These are phyloP conservation scores for Talaromyces sp. DNA, from an alignment of 2,329 filamentous ascomycete species.

Conservation along the genomic window DNA sequence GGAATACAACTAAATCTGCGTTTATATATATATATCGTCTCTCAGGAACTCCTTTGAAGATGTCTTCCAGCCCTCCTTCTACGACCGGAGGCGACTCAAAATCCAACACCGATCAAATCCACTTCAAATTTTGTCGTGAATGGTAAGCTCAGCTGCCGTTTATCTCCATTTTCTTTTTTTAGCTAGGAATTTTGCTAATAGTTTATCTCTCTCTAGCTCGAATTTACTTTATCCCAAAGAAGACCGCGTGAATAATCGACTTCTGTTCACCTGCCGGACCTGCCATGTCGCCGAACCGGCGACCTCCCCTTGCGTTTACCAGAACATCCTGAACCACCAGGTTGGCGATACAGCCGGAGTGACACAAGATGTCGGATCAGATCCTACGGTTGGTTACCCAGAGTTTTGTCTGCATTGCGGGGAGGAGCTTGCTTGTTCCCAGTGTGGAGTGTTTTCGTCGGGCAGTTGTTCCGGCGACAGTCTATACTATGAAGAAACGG, in stretches of 20 bases:
- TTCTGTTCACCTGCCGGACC: slow-evolving; percentile 94
- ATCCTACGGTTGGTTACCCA: slow-evolving; percentile 89
- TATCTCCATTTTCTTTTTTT: neutral
- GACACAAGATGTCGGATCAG: slow-evolving; percentile 92
- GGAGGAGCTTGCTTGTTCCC: slow-evolving; percentile 51
- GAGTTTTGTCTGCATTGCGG: slow-evolving; percentile 57
- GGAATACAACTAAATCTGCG: too few relatives aligned
- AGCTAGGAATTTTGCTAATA: neutral
- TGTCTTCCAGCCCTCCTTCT: slow-evolving; percentile 41
- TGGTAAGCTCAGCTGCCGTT: slow-evolving; percentile 53
- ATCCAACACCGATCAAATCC: slow-evolving; percentile 66
- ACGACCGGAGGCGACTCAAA: slow-evolving; percentile 36
- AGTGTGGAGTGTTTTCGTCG: slow-evolving; percentile 43
- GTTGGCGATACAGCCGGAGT: slow-evolving; percentile 95
- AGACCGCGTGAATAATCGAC: slow-evolving; percentile 73
- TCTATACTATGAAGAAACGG: slow-evolving; percentile 15
- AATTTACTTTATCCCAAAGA: slow-evolving; percentile 98
- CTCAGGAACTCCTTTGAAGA: slow-evolving; percentile 14
- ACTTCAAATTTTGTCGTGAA: slow-evolving; percentile 96
- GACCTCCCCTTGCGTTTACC: slow-evolving; percentile 85
- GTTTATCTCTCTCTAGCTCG: slow-evolving; percentile 53
- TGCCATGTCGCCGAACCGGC: slow-evolving; percentile 89
- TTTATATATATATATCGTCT: neutral
- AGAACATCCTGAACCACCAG: slow-evolving; percentile 86
- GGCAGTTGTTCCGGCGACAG: slow-evolving; percentile 5